These are phyloP conservation scores for Chytriomyces sp. DNA, from an alignment of 192 early-diverging fungal genomes.

Conservation along the genomic window DNA sequence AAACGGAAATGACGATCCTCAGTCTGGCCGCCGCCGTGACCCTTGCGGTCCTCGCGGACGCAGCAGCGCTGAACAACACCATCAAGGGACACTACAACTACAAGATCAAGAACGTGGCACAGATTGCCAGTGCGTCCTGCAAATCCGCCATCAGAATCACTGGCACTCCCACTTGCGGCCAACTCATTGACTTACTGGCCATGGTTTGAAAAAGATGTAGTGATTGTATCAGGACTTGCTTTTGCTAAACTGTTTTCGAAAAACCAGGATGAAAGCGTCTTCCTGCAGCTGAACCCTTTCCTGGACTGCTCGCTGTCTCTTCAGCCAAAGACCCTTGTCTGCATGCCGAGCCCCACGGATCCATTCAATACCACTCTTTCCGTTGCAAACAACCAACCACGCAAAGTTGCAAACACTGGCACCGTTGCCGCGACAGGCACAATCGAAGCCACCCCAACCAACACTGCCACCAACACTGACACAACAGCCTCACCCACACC, in stretches of 20 bases:
- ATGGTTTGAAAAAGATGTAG: background rate
- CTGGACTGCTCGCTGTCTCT: background rate
- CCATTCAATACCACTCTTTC: background rate
- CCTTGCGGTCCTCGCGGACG: too few species aligned
- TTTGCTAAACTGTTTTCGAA: too few species aligned
- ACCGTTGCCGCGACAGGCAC: background rate
- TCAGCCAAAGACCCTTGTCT: background rate
- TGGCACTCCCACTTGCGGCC: constrained; percentile 19
- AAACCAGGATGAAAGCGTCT: background rate
- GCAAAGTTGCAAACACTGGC: background rate
- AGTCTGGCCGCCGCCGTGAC: too few species aligned
- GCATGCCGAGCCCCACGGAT: background rate
- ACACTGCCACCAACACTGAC: background rate
- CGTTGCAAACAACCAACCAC: background rate
- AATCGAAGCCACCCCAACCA: background rate
- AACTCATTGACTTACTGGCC: background rate
- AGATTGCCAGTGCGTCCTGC: constrained; percentile 4
- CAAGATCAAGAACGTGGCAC: background rate
- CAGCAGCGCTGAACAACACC: too few species aligned
- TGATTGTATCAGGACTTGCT: too few species aligned
- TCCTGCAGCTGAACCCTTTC: background rate
- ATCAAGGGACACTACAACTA: constrained; percentile 11
- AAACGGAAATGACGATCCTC: too few species aligned
- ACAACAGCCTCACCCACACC: background rate
- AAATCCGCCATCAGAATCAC: background rate